These are phyloP conservation scores for Parathielavia hyrcaniae DNA, from an alignment of 495 filamentous ascomycete genomes.

Conservation along the genomic window DNA sequence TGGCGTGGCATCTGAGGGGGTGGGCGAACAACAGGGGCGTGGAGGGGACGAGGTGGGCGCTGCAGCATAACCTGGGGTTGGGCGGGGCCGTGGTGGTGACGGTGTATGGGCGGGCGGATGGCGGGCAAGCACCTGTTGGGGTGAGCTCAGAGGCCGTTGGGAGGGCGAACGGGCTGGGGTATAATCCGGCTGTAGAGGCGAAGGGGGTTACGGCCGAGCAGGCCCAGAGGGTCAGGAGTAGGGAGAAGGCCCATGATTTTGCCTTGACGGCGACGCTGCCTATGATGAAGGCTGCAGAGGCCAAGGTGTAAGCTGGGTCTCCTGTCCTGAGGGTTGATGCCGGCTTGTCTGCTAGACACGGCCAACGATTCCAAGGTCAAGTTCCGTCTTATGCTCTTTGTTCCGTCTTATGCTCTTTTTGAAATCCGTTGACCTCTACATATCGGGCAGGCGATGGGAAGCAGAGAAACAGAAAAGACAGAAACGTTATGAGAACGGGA, in stretches of 20 bases:
- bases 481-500: background rate
- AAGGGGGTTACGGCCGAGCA: conserved; percentile 76
- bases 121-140: conserved; percentile 49
- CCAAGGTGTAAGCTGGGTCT: conserved; percentile 9
- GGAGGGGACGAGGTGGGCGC: conserved; percentile 57
- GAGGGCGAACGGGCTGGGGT: conserved; percentile 62
- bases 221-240: conserved; percentile 64
- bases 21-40: conserved; percentile 90
- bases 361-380: too few relatives aligned
- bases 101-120: conserved; percentile 84
- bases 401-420: too few relatives aligned
- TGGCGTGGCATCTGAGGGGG: conserved; percentile 92
- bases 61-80: conserved; percentile 93
- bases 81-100: conserved; percentile 89
- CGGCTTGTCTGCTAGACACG: background rate
- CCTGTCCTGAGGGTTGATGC: background rate
- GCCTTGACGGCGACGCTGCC: conserved; percentile 66
- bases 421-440: too few relatives aligned
- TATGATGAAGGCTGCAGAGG: conserved; percentile 55
- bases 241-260: conserved; percentile 59
- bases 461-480: background rate
- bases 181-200: conserved; percentile 89
- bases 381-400: too few relatives aligned
- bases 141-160: conserved; percentile 55
- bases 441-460: too few relatives aligned